These are phyloP conservation scores for Yamadazyma sp. DNA, from an alignment of 805 yeast species.

Conservation along the genomic window DNA sequence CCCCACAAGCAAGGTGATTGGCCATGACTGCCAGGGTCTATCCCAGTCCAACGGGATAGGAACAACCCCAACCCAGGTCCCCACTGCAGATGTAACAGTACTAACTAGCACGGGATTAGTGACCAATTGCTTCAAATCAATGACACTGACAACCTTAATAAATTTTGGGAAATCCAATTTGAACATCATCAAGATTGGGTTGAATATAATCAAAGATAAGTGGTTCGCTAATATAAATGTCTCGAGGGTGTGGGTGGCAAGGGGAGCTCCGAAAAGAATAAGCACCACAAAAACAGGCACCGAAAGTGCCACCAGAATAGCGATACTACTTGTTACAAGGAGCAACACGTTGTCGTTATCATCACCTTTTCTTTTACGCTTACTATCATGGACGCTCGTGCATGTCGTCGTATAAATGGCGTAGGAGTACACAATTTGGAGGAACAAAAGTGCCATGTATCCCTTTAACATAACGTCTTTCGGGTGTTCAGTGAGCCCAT, in stretches of 20 bases:
- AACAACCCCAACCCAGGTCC: conserved; percentile 90
- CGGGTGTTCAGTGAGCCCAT: conserved; percentile 29
- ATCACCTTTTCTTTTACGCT: conserved; percentile 11
- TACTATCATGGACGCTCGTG: no score
- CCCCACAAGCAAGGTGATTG: conserved; percentile 81
- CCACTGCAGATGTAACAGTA: conserved; percentile 41
- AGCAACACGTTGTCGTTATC: conserved; percentile 20
- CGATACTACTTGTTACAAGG: conserved; percentile 27
- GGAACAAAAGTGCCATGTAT: conserved; percentile 21
- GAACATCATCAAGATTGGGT: conserved; percentile 60
- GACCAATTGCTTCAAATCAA: no score
- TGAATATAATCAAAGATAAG: conserved; percentile 56
- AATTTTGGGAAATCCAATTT: conserved; percentile 49
- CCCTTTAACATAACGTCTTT: conserved; percentile 26
- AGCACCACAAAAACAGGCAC: conserved; percentile 40
- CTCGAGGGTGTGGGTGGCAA: conserved; percentile 49
- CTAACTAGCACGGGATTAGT: conserved; percentile 28
- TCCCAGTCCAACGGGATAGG: conserved; percentile 99
- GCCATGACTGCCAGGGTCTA: conserved; percentile 96
- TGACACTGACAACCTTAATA: no score
- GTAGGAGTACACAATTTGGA: conserved; percentile 26
- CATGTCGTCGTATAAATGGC: conserved; percentile 14
- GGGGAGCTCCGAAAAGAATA: conserved; percentile 81
- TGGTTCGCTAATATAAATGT: conserved; percentile 65
- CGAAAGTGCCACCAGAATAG: conserved; percentile 35